Evolutionary conservation across 441 rosid species (phyloP).

Genomic region (Bocquillonia castaneifolia): DNA sequence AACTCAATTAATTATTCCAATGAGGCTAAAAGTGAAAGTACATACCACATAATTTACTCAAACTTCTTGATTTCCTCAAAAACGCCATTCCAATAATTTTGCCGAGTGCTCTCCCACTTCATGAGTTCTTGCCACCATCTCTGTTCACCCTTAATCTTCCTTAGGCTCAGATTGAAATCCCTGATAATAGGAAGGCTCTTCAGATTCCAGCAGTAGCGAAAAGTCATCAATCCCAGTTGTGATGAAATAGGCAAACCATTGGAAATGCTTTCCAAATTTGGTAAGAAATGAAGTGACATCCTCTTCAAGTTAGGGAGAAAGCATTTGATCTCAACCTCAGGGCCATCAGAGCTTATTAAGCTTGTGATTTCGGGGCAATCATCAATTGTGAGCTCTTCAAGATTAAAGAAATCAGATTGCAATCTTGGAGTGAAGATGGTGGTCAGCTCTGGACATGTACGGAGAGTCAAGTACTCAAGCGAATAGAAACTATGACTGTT

Average conservation of each 20-base stretch:
- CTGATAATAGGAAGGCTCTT: not conserved
- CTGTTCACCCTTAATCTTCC: slow-evolving; percentile 15
- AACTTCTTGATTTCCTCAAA: too few species aligned
- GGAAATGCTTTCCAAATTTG: slow-evolving; percentile 16
- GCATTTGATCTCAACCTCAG: too few species aligned
- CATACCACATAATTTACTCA: too few species aligned
- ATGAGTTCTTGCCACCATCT: slow-evolving; percentile 23
- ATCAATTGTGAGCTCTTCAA: too few species aligned
- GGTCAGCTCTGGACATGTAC: slow-evolving; percentile 22
- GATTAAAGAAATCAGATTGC: too few species aligned
- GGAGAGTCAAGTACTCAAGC: slow-evolving; percentile 17
- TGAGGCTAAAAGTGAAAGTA: too few species aligned
- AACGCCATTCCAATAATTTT: not conserved
- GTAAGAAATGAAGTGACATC: too few species aligned
- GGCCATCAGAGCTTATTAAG: too few species aligned
- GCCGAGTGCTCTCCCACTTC: slow-evolving; percentile 1
- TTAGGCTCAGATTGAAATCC: not conserved
- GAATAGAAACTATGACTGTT: not conserved
- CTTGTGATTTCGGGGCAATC: too few species aligned
- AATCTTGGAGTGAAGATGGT: too few species aligned
- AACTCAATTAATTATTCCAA: too few species aligned
- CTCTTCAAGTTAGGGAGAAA: too few species aligned
- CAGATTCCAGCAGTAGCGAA: slow-evolving; percentile 25
- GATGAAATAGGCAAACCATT: slow-evolving; percentile 18
- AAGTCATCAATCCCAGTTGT: slow-evolving; percentile 11